Evolutionary conservation across 2,329 filamentous ascomycete genomes (phyloP).

Genomic region (Fusarium albosuccineum): DNA sequence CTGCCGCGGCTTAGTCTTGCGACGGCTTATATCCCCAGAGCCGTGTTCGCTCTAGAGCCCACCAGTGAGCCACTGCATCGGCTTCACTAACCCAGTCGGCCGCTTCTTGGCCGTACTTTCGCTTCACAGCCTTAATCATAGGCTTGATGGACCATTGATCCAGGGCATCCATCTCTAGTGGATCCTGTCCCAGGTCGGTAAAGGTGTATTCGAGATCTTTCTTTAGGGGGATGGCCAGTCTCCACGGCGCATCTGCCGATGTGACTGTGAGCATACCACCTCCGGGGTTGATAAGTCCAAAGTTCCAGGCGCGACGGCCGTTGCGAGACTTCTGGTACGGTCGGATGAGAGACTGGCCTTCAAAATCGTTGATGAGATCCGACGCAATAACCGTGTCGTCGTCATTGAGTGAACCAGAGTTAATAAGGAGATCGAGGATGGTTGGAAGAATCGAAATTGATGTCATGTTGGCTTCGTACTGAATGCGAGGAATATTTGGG

Average conservation of each 20-base stretch:
- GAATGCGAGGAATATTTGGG: constrained; percentile 47
- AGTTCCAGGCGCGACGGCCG: constrained; percentile 49
- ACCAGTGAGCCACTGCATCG: constrained; percentile 39
- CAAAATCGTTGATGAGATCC: constrained; percentile 49
- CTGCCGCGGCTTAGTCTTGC: constrained; percentile 17
- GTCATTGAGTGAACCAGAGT: constrained; percentile 47
- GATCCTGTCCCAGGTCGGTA: constrained; percentile 47
- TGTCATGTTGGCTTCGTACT: constrained; percentile 48
- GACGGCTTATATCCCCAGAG: constrained; percentile 39
- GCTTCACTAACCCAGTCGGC: constrained; percentile 47
- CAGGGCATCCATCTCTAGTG: constrained; percentile 44
- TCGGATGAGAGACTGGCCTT: constrained; percentile 51
- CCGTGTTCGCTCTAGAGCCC: constrained; percentile 36
- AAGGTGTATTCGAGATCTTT: constrained; percentile 51
- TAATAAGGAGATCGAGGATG: constrained; percentile 50
- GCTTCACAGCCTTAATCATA: constrained; percentile 41
- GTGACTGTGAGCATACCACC: constrained; percentile 50
- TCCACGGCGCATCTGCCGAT: constrained; percentile 49
- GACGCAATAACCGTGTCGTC: constrained; percentile 41
- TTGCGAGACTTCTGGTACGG: constrained; percentile 38
- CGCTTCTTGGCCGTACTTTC: constrained; percentile 35
- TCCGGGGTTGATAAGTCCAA: constrained; percentile 51
- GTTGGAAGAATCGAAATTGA: constrained; percentile 51
- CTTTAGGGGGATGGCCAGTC: constrained; percentile 49
- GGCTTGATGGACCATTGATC: constrained; percentile 44